These are phyloP conservation scores for Mallotus repandus DNA, from an alignment of 441 rosid genomes.

Conservation along the genomic window DNA sequence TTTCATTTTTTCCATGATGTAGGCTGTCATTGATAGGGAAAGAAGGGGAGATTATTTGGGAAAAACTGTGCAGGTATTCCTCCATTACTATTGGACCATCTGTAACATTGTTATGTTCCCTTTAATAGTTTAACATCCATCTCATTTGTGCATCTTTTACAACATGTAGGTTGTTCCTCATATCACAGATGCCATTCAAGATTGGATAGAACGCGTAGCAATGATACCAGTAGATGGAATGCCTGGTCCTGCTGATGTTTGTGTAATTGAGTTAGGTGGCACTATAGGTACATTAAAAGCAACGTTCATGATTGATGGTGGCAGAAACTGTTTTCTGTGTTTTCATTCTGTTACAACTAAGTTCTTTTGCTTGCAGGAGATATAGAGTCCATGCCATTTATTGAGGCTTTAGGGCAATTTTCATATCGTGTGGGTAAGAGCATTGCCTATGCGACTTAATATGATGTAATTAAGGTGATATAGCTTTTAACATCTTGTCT, in stretches of 20 bases:
- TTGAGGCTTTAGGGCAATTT: conserved; percentile 94
- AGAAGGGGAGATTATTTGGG: conserved; percentile 96
- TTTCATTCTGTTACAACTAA: not conserved
- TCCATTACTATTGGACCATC: not conserved
- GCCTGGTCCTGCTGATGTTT: conserved; percentile 77
- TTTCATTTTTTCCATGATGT: not conserved
- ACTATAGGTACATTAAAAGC: conserved; percentile 55
- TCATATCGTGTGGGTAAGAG: conserved; percentile 85
- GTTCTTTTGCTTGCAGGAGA: conserved; percentile 51
- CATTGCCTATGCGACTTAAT: not conserved
- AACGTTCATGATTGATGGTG: conserved; percentile 10
- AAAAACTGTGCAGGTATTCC: conserved; percentile 82
- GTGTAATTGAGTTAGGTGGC: conserved; percentile 93
- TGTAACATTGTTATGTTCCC: conserved; percentile 3
- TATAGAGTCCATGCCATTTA: conserved; percentile 91
- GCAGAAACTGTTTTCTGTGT: conserved; percentile 9
- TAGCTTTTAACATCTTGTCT: not conserved
- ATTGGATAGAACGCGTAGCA: conserved; percentile 81
- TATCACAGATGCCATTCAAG: conserved; percentile 83
- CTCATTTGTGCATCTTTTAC: conserved; percentile 5
- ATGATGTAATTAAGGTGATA: not conserved
- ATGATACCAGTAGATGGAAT: conserved; percentile 69
- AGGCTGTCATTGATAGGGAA: conserved; percentile 85
- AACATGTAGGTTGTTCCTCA: conserved; percentile 75
- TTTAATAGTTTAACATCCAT: not conserved